Percentiles rank a stretch among this genome's conserved stretches.
These are phyloP conservation scores for Cyclospora cayetanensis DNA, from an alignment of 169 alveolate species.

Conservation along the genomic window DNA sequence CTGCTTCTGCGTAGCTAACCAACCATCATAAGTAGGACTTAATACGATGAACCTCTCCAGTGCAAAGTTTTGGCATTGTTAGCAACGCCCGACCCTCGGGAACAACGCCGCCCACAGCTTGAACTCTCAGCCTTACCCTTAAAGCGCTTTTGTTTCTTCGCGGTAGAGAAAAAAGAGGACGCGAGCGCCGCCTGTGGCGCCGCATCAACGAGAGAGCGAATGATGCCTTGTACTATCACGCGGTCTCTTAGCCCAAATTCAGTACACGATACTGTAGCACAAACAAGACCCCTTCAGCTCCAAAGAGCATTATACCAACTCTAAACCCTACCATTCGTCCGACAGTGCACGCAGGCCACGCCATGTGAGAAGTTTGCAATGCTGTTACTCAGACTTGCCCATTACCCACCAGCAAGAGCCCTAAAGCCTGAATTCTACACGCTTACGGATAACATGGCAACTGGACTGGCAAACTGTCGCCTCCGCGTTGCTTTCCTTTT, in stretches of 20 bases:
- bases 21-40: too few relatives aligned
- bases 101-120: neutral
- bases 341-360: too few relatives aligned
- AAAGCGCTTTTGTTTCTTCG: neutral
- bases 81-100: too few relatives aligned
- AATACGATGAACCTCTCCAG: too few relatives aligned
- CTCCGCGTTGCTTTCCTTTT: slow-evolving; percentile 73
- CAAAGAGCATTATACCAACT: too few relatives aligned
- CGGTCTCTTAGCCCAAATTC: neutral
- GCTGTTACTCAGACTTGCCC: too few relatives aligned
- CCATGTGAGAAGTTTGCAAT: too few relatives aligned
- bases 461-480: slow-evolving; percentile 79
- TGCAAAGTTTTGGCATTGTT: too few relatives aligned
- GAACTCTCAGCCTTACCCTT: neutral
- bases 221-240: neutral
- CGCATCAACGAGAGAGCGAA: neutral
- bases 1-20: too few relatives aligned
- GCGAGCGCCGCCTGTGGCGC: neutral
- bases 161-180: neutral
- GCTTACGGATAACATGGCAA: slow-evolving; percentile 83
- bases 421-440: neutral
- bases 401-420: neutral
- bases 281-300: too few relatives aligned
- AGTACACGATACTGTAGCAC: neutral
- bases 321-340: slow-evolving; percentile 47